phyloP scores from a whole-genome alignment of 2,329 filamentous ascomycete genomes.

The Penicillium brasilianum region DNA sequence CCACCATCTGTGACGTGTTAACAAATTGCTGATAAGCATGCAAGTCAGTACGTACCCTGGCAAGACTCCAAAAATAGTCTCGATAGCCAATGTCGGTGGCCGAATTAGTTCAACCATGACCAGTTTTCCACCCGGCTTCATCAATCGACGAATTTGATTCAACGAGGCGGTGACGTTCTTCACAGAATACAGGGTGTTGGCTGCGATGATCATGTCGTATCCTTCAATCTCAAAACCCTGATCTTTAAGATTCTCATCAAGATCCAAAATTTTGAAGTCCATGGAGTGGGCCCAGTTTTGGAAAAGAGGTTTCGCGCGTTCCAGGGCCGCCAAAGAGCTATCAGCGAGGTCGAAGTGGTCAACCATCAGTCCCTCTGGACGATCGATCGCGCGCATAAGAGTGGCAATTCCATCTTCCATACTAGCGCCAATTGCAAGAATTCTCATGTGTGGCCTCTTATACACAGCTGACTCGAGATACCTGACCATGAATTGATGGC shows the following conservation, averaged over 20 bases:
- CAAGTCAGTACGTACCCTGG: not conserved
- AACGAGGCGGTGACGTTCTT: not conserved
- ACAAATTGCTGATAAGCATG: not conserved
- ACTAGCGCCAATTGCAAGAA: not conserved
- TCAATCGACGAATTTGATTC: not conserved
- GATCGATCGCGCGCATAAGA: not conserved
- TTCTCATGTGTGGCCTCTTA: conserved; percentile 2
- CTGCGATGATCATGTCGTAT: conserved; percentile 4
- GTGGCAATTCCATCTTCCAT: not conserved
- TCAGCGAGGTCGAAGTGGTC: not conserved
- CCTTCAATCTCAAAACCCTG: not conserved
- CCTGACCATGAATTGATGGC: not conserved
- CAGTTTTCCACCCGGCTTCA: conserved; percentile 2
- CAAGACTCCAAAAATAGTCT: conserved; percentile 3
- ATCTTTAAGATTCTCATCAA: not conserved
- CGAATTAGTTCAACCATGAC: conserved; percentile 1
- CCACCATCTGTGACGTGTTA: conserved; percentile 2
- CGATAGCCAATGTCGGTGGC: not conserved
- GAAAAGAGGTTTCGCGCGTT: conserved; percentile 1
- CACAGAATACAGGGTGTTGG: not conserved
- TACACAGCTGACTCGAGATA: not conserved
- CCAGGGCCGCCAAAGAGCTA: not conserved
- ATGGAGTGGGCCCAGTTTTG: not conserved
- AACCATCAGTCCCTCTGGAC: conserved; percentile 2
- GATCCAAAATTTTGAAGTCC: conserved; percentile 1